A percentile compares a stretch with the other conserved stretches of the same genome.
Evolutionary conservation across 257 asterid genomes (phyloP).

Genomic region (Lycium barbarum): DNA sequence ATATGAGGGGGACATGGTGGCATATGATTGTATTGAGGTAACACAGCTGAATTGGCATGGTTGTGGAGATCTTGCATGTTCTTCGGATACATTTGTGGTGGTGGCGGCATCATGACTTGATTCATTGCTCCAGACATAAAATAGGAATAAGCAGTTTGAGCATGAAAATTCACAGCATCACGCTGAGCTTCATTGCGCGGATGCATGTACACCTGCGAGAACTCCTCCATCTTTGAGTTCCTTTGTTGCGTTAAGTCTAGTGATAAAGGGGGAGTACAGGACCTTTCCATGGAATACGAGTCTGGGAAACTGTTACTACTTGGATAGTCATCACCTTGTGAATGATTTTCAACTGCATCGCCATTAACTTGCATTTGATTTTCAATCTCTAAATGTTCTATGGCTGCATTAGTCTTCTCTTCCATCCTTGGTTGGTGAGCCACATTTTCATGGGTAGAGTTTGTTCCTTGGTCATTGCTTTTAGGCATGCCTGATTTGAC

Average conservation of each 20-base stretch:
- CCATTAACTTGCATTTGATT: conserved; percentile 40
- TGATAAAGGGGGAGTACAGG: conserved; percentile 64
- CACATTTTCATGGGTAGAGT: conserved; percentile 42
- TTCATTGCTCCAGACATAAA: conserved; percentile 70
- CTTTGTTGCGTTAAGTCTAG: conserved; percentile 56
- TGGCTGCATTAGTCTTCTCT: conserved; percentile 39
- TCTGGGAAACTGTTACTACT: conserved; percentile 53
- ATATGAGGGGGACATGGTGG: conserved; percentile 65
- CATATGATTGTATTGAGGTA: conserved; percentile 69
- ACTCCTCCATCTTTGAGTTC: conserved; percentile 50
- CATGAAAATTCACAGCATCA: conserved; percentile 51
- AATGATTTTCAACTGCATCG: conserved; percentile 43
- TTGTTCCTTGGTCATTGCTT: conserved; percentile 47
- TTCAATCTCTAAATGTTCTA: conserved; percentile 44
- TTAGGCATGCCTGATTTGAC: conserved; percentile 70
- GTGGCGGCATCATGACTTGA: conserved; percentile 62
- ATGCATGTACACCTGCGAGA: conserved; percentile 52
- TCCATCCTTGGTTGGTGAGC: conserved; percentile 39
- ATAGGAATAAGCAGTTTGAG: conserved; percentile 62
- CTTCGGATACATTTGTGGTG: conserved; percentile 54
- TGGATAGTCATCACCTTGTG: conserved; percentile 52
- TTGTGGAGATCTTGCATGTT: conserved; percentile 54
- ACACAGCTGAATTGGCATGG: conserved; percentile 53
- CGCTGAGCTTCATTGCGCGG: conserved; percentile 51
- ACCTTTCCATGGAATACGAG: conserved; percentile 56